Percentiles rank a stretch among this genome's conserved stretches.
phyloP scores from a whole-genome alignment of 306 rosid species.

The Trifolium pratense region DNA sequence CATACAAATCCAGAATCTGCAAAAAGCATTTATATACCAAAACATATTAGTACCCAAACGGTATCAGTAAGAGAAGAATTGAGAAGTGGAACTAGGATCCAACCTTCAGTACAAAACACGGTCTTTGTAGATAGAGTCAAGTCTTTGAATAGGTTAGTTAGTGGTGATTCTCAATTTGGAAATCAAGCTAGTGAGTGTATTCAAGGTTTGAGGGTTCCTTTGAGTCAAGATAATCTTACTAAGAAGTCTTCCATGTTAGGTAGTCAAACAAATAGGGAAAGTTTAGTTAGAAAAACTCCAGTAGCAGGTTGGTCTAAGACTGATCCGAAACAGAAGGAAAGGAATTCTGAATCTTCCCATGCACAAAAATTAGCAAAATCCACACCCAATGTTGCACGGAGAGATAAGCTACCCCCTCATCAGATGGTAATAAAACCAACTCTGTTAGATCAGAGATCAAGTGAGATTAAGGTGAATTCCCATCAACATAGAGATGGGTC shows the following conservation, averaged over 20 bases:
- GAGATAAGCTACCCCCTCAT: slow-evolving; percentile 28
- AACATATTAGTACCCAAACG: not conserved
- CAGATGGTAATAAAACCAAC: slow-evolving; percentile 53
- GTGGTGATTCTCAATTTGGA: slow-evolving; percentile 22
- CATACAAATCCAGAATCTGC: slow-evolving; percentile 3
- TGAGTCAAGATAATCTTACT: slow-evolving; percentile 28
- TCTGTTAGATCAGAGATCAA: slow-evolving; percentile 46
- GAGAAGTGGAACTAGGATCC: slow-evolving; percentile 24
- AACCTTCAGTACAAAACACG: slow-evolving; percentile 27
- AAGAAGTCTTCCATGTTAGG: slow-evolving; percentile 28
- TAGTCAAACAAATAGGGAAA: slow-evolving; percentile 27
- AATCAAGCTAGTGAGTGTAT: slow-evolving; percentile 48
- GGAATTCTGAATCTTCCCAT: slow-evolving; percentile 17
- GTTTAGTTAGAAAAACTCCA: slow-evolving; percentile 33
- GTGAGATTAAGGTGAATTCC: slow-evolving; percentile 38
- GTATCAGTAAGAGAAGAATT: slow-evolving; percentile 34
- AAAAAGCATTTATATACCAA: slow-evolving; percentile 24
- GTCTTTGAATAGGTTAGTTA: slow-evolving; percentile 41
- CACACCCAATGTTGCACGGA: slow-evolving; percentile 21
- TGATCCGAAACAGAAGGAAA: slow-evolving; percentile 5
- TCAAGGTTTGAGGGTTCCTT: slow-evolving; percentile 61
- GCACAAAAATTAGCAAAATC: slow-evolving; percentile 20
- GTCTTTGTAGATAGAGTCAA: slow-evolving; percentile 30
- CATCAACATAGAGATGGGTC: slow-evolving; percentile 34
- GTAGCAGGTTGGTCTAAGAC: slow-evolving; percentile 16